Conservation (phyloP, 257 asterid genomes). For the Nemophila menziesii region DNA sequence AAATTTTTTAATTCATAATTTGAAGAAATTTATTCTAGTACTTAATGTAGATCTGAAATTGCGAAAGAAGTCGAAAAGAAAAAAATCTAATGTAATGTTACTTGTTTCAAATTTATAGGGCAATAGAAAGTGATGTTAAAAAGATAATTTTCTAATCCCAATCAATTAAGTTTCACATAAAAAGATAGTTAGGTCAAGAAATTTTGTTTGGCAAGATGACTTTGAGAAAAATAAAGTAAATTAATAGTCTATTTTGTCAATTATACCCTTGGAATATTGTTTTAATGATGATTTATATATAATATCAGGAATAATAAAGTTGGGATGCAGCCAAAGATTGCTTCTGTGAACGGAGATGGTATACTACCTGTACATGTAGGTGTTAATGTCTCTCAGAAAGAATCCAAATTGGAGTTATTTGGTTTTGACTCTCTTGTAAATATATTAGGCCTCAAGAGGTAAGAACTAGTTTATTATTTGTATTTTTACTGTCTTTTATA, state of each 20-base stretch:
- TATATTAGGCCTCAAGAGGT: slow-evolving; percentile 96
- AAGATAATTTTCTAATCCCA: too few species aligned
- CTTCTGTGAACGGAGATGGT: slow-evolving; percentile 46
- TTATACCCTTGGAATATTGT: neutral
- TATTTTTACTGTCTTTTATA: neutral
- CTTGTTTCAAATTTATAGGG: too few species aligned
- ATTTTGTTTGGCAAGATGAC: too few species aligned
- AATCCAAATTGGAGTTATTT: slow-evolving; percentile 89
- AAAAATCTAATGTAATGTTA: too few species aligned
- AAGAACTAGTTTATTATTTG: slow-evolving; percentile 12
- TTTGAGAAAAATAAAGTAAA: too few species aligned
- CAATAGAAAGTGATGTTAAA: too few species aligned
- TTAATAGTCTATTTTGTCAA: slow-evolving; percentile 5
- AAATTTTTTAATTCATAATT: too few species aligned
- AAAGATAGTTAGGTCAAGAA: too few species aligned
- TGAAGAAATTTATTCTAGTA: too few species aligned
- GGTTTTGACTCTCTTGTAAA: slow-evolving; percentile 96
- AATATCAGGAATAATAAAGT: slow-evolving; percentile 47
- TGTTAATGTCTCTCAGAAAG: slow-evolving; percentile 47
- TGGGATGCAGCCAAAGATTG: slow-evolving; percentile 21
- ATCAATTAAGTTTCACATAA: too few species aligned
- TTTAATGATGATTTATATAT: slow-evolving; percentile 16
- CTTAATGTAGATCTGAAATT: too few species aligned
- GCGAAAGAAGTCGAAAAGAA: too few species aligned
- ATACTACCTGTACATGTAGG: slow-evolving; percentile 38